Evolutionary conservation across 495 filamentous ascomycete species (phyloP).

Genomic region (Friedmanniomyces simplex): DNA sequence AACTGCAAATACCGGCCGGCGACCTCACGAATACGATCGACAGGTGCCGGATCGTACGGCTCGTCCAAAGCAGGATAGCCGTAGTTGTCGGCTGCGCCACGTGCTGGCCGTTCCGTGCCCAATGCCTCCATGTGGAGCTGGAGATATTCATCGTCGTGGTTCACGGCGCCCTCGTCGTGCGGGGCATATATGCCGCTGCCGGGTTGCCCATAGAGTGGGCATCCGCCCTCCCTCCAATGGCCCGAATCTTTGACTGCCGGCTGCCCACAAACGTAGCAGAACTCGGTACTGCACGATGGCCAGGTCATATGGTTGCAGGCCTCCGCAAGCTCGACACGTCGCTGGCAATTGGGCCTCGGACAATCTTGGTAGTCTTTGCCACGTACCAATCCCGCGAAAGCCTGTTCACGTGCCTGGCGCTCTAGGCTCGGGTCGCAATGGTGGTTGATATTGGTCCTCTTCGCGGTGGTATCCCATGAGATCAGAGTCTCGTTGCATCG

Average conservation of each 20-base stretch:
- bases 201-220: background rate
- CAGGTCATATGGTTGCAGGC: conserved; percentile 12
- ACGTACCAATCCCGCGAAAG: conserved; percentile 4
- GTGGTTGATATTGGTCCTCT: conserved; percentile 1
- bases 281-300: conserved; percentile 5
- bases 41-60: too few species aligned
- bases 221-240: conserved; percentile 2
- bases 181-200: too few species aligned
- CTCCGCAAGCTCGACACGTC: conserved; percentile 1
- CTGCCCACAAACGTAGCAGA: conserved; percentile 13
- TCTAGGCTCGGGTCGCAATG: conserved; percentile 1
- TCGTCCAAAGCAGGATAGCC: too few species aligned
- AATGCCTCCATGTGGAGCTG: too few species aligned
- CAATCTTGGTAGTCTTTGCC: conserved; percentile 15
- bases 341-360: background rate
- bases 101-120: too few species aligned
- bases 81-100: too few species aligned
- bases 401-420: background rate
- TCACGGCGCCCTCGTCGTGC: too few species aligned
- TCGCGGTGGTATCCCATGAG: background rate
- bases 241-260: background rate
- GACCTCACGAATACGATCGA: too few species aligned
- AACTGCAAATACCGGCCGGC: too few species aligned
- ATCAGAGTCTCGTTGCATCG: background rate
- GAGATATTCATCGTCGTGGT: too few species aligned